These are phyloP conservation scores for Meira miltonrushii DNA, from an alignment of 1,284 basidiomycete genomes.

Conservation along the genomic window DNA sequence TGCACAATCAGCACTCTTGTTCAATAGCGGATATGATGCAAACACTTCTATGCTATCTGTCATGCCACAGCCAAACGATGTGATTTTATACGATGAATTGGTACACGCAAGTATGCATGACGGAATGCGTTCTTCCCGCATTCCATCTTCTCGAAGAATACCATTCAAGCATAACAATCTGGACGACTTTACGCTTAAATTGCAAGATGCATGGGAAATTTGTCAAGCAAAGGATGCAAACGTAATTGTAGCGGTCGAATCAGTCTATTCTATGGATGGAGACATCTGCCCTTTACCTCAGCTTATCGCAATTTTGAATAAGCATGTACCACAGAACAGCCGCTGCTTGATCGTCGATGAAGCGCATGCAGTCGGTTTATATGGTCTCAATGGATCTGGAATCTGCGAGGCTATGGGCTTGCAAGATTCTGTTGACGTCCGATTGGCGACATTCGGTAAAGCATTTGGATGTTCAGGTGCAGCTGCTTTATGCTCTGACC, in stretches of 20 bases:
- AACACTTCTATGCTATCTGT: conserved; percentile 82
- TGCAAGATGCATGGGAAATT: neutral
- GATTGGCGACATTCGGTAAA: conserved; percentile 49
- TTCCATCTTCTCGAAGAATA: conserved; percentile 41
- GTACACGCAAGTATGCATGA: conserved; percentile 91
- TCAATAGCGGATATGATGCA: conserved; percentile 93
- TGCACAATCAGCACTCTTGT: conserved; percentile 61
- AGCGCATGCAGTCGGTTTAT: conserved; percentile 70
- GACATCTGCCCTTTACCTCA: conserved; percentile 71
- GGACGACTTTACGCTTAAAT: conserved; percentile 8
- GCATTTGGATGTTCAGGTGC: conserved; percentile 56
- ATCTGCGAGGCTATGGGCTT: conserved; percentile 28
- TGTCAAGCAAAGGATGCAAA: conserved; percentile 17
- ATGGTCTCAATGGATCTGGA: conserved; percentile 53
- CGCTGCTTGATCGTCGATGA: conserved; percentile 66
- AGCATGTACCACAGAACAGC: conserved; percentile 21
- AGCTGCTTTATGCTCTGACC: conserved; percentile 67
- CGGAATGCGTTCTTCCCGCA: conserved; percentile 70
- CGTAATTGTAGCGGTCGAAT: conserved; percentile 69
- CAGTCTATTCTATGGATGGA: conserved; percentile 92
- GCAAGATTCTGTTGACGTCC: conserved; percentile 22
- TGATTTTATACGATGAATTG: conserved; percentile 76
- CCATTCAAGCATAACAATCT: conserved; percentile 68
- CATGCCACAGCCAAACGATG: conserved; percentile 73
- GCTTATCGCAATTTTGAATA: conserved; percentile 63